Conservation (phyloP, 805 yeast species). For the Maudiozyma turicensis region DNA sequence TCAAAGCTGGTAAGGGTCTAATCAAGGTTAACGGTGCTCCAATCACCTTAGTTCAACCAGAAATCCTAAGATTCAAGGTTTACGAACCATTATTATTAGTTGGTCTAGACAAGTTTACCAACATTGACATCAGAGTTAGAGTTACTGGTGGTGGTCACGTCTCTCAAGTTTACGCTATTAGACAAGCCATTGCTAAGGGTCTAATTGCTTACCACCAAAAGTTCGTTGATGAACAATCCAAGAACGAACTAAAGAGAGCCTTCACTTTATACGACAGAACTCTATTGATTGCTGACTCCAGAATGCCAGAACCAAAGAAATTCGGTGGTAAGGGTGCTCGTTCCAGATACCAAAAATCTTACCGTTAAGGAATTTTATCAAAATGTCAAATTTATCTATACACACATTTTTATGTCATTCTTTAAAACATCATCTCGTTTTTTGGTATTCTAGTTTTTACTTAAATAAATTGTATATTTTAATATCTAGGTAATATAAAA, state of each 20-base stretch:
- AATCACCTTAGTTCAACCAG: slow-evolving; percentile 98
- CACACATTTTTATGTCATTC: slow-evolving; percentile 44
- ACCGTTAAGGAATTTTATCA: slow-evolving; percentile 62
- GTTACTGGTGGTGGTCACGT: slow-evolving; percentile 99
- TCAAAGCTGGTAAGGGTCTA: slow-evolving; percentile 98
- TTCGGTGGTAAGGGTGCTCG: slow-evolving; percentile 99
- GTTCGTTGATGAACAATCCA: slow-evolving; percentile 98
- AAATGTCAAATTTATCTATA: slow-evolving; percentile 22
- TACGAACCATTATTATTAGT: slow-evolving; percentile 98
- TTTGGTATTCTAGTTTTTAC: slow-evolving; percentile 9
- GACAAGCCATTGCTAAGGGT: slow-evolving; percentile 99
- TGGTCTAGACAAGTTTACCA: slow-evolving; percentile 97
- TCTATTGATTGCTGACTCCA: slow-evolving; percentile 96
- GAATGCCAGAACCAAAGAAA: slow-evolving; percentile 99
- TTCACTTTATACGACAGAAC: slow-evolving; percentile 98
- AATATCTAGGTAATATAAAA: slow-evolving; percentile 20
- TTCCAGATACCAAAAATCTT: slow-evolving; percentile 99
- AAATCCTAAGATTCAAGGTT: slow-evolving; percentile 97
- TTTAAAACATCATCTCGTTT: slow-evolving; percentile 4
- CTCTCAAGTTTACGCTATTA: slow-evolving; percentile 98
- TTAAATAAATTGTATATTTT: slow-evolving; percentile 27
- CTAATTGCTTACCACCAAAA: slow-evolving; percentile 99
- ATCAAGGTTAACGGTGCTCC: slow-evolving; percentile 99
- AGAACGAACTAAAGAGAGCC: slow-evolving; percentile 98
- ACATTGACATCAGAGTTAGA: slow-evolving; percentile 97